Conservation (phyloP, 306 rosid genomes). For the Rosa multiflora region DNA sequence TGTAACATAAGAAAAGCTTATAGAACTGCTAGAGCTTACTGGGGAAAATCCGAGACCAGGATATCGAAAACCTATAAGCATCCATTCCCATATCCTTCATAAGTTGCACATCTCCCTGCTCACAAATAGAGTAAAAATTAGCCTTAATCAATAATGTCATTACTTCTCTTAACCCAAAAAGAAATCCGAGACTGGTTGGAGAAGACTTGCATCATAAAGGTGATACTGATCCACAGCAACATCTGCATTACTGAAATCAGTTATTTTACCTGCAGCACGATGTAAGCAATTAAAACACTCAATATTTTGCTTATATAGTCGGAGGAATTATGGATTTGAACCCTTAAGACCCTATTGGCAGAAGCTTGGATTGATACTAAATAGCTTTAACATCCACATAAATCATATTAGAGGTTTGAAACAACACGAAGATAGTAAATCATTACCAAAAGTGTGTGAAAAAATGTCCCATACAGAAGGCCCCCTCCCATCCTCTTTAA, state of each 20-base stretch:
- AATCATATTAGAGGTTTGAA: not conserved
- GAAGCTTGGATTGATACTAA: not conserved
- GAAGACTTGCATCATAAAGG: conserved; percentile 51
- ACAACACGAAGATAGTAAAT: not conserved
- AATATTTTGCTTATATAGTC: not conserved
- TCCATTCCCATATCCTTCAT: conserved; percentile 92
- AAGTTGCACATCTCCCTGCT: conserved; percentile 74
- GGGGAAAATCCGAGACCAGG: conserved; percentile 89
- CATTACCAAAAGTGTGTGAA: conserved; percentile 62
- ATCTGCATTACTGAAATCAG: conserved; percentile 79
- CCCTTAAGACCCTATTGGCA: not conserved
- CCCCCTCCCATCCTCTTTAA: conserved; percentile 76
- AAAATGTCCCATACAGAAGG: conserved; percentile 81
- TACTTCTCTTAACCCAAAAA: not conserved
- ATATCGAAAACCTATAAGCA: conserved; percentile 88
- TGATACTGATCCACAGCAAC: conserved; percentile 85
- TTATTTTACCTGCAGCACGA: conserved; percentile 54
- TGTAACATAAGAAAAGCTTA: not conserved
- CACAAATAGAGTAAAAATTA: not conserved
- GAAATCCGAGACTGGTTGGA: not conserved
- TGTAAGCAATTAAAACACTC: not conserved
- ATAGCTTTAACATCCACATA: not conserved
- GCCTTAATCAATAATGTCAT: not conserved
- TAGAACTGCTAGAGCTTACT: conserved; percentile 41
- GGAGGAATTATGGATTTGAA: not conserved